Percentiles rank a stretch among this genome's conserved stretches.
Evolutionary conservation across 345 rosid genomes (phyloP).

Genomic region (Rubroshorea leprosula): DNA sequence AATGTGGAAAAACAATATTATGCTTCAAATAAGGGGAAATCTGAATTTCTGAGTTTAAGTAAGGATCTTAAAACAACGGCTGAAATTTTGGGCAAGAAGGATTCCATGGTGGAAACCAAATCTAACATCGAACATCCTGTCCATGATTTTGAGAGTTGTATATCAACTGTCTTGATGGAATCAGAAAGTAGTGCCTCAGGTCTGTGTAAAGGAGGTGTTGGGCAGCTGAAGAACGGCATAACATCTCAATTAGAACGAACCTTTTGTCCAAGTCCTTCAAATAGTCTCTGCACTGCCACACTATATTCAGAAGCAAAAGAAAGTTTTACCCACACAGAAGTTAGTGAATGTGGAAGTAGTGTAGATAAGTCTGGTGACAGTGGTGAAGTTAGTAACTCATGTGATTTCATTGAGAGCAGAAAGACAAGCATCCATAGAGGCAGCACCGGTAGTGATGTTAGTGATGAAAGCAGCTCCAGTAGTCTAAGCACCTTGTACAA

Average conservation of each 20-base stretch:
- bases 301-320: slow-evolving; percentile 58
- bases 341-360: slow-evolving; percentile 56
- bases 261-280: slow-evolving; percentile 55
- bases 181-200: slow-evolving; percentile 32
- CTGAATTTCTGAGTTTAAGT: slow-evolving; percentile 12
- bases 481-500: slow-evolving; percentile 61
- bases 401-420: slow-evolving; percentile 49
- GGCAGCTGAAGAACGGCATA: slow-evolving; percentile 25
- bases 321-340: slow-evolving; percentile 70
- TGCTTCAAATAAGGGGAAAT: slow-evolving; percentile 24
- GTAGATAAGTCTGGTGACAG: slow-evolving; percentile 35
- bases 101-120: slow-evolving; percentile 26
- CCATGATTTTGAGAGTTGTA: slow-evolving; percentile 32
- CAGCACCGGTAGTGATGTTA: slow-evolving; percentile 79
- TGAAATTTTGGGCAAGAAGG: slow-evolving; percentile 15
- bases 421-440: slow-evolving; percentile 61
- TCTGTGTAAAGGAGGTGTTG: slow-evolving; percentile 12
- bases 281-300: slow-evolving; percentile 51
- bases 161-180: slow-evolving; percentile 34
- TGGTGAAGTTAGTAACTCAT: slow-evolving; percentile 35
- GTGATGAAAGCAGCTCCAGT: slow-evolving; percentile 91
- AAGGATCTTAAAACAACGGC: slow-evolving; percentile 11
- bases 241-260: slow-evolving; percentile 32
- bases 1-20: slow-evolving; percentile 26
- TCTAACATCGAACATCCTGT: slow-evolving; percentile 27